Conservation (phyloP, 257 asterid genomes). For the Gentiana straminea region DNA sequence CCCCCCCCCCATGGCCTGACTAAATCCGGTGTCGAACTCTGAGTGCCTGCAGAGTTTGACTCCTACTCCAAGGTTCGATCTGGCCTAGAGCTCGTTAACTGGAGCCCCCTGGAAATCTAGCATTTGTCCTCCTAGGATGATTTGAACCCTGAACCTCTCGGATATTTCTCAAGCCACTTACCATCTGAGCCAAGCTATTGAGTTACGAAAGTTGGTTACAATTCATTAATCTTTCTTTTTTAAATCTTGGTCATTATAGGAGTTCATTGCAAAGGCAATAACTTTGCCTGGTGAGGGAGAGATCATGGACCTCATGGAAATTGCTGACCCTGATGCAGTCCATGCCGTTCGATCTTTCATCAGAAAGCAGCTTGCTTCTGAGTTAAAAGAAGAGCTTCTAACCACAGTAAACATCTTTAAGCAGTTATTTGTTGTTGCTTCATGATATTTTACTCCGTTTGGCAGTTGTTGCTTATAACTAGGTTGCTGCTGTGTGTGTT, state of each 20-base stretch:
- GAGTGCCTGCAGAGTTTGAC: too few species aligned
- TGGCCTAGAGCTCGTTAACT: too few species aligned
- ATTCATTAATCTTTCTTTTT: too few species aligned
- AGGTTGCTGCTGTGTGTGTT: background rate
- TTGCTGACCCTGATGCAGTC: conserved; percentile 92
- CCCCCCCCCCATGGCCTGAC: too few species aligned
- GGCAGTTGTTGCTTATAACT: background rate
- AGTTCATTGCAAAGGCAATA: conserved; percentile 74
- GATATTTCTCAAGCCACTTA: too few species aligned
- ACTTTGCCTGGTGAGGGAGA: conserved; percentile 77
- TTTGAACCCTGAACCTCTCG: too few species aligned
- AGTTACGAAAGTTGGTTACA: too few species aligned
- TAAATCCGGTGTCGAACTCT: too few species aligned
- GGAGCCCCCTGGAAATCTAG: too few species aligned
- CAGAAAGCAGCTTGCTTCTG: conserved; percentile 66
- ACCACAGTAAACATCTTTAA: conserved; percentile 29
- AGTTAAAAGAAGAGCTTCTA: conserved; percentile 46
- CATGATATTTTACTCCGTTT: background rate
- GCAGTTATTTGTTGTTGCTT: conserved; percentile 1
- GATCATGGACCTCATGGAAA: conserved; percentile 79
- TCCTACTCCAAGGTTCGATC: too few species aligned
- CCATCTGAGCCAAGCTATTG: too few species aligned
- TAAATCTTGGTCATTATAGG: conserved; percentile 25
- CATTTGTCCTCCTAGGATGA: too few species aligned
- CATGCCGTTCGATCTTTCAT: conserved; percentile 61